Conservation (phyloP, 1,284 basidiomycete species). For the Cystobasidium slooffiae region DNA sequence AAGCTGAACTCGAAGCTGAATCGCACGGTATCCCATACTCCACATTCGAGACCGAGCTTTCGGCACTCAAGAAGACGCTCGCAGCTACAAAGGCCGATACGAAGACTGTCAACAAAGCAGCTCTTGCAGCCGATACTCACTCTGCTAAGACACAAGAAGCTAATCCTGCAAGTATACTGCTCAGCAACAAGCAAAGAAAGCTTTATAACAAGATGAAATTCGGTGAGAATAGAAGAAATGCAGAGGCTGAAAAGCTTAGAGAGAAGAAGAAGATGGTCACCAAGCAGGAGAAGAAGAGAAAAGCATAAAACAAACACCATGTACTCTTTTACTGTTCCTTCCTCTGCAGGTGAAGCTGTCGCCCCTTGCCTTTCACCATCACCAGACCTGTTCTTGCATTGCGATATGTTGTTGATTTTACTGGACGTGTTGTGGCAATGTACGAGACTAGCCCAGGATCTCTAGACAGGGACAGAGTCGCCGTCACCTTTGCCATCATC, state of each 20-base stretch:
- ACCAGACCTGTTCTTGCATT: too few relatives aligned
- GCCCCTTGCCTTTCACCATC: too few relatives aligned
- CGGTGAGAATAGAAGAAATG: constrained; percentile 73
- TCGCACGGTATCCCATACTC: constrained; percentile 82
- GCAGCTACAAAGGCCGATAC: constrained; percentile 59
- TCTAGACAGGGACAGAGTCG: too few relatives aligned
- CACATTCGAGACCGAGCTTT: constrained; percentile 76
- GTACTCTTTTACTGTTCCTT: background rate
- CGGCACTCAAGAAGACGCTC: constrained; percentile 62
- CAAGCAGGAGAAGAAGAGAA: constrained; percentile 39
- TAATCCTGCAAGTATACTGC: constrained; percentile 97
- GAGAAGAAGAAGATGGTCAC: constrained; percentile 42
- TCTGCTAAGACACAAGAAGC: constrained; percentile 66
- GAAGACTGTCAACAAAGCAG: constrained; percentile 43
- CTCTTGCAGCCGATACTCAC: constrained; percentile 49
- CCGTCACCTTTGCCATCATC: too few relatives aligned
- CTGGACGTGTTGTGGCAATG: too few relatives aligned
- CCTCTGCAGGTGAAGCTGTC: too few relatives aligned
- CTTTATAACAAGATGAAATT: constrained; percentile 95
- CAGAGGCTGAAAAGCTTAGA: constrained; percentile 55
- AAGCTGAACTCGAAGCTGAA: constrained; percentile 92
- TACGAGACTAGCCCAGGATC: too few relatives aligned
- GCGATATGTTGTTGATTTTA: too few relatives aligned
- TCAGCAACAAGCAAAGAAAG: constrained; percentile 96
- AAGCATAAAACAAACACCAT: background rate